Evolutionary conservation across 441 rosid genomes (phyloP), one percentile per base, ranked within the genome.

Genomic region (Francoa sonchifolia): DNA sequence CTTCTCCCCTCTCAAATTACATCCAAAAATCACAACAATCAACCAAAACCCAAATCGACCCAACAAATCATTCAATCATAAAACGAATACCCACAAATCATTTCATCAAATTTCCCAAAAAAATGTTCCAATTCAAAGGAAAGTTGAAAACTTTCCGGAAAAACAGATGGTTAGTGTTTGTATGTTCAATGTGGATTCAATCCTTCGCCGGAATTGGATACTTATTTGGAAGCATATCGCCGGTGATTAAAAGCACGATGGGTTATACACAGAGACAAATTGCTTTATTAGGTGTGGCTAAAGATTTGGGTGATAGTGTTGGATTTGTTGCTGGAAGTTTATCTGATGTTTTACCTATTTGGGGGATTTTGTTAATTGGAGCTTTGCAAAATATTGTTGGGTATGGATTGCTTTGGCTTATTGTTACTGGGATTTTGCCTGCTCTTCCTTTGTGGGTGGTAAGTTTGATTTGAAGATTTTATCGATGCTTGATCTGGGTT

Each of bases 151-250:
- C 52, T 5, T 64, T 77, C 33, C 10, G 53, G 20, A 64, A 54
- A 55, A 74, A 73, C 71, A 66, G 88, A 75, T 82, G 94, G 90
- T 72, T 73, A 34, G 82, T 82, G 32, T 77, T 77, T 47, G 81
- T 79, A 8, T 62, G 80, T 30, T 73, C 79, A 52, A 79, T 77
- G 71, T 86, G 94, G 94, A 48, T 86, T 16, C 83, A 76, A 21
- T 77, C 85, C 1, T 72, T 77, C 41, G 87, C 82, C 19, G 82
- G 90, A 35, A 61, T 86, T 45, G 85, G 94, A 3, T 82, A 82
- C 67, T 37, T 86, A 56, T 79, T 75, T 59, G 94, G 90, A 45
- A 81, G 95, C 48, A 79, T 82, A 52, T 86, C 94, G 0, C 90
- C 90, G 1, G 85, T 60, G 41, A 79, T 82, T 41, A 82, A 86